Evolutionary conservation across 148 eudicot genomes (phyloP).

Genomic region (Nyssa sinensis): DNA sequence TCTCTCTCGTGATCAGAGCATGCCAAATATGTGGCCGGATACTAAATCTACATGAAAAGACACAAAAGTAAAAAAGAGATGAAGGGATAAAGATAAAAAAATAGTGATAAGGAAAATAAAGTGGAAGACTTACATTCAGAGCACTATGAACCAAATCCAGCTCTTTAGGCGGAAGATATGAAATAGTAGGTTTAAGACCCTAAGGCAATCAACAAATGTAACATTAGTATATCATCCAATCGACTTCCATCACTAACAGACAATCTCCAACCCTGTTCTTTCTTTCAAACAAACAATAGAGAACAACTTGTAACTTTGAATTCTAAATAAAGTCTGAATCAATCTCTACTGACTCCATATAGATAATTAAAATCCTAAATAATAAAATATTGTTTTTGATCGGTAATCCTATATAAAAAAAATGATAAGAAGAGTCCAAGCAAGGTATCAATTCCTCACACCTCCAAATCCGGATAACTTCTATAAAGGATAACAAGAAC

Average conservation of each 20-base stretch:
- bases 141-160: constrained; percentile 70
- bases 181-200: constrained; percentile 77
- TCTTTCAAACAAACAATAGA: not conserved
- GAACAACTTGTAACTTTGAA: not conserved
- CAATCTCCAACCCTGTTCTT: not conserved
- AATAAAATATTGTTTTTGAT: constrained; percentile 1
- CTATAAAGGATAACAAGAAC: not conserved
- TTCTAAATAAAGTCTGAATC: not conserved
- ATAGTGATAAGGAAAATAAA: not conserved
- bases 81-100: not conserved
- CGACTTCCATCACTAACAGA: not conserved
- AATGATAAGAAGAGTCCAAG: not conserved
- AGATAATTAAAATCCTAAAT: not conserved
- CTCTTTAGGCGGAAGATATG: constrained; percentile 75
- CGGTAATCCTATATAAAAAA: too few relatives aligned
- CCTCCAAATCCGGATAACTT: not conserved
- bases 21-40: too few relatives aligned
- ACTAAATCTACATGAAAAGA: not conserved
- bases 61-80: not conserved
- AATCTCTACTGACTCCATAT: not conserved
- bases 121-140: constrained; percentile 39
- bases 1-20: too few relatives aligned
- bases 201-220: constrained; percentile 31
- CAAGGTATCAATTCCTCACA: not conserved
- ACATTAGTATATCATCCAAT: constrained; percentile 6